Evolutionary conservation across 768 basidiomycete species (phyloP).

Genomic region (Infundibulicybe gibba): DNA sequence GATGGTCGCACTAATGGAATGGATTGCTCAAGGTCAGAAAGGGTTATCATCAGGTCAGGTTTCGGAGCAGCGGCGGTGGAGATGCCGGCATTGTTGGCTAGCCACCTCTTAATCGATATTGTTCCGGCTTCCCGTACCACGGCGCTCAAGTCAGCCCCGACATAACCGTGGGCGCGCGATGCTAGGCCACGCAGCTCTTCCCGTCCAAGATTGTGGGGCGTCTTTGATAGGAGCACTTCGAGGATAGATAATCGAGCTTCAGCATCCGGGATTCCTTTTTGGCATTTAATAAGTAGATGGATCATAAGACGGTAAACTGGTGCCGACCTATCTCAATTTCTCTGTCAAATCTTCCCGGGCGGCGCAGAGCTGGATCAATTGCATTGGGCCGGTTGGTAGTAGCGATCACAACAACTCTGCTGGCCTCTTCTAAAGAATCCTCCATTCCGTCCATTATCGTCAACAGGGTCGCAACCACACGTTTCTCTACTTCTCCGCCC

Average conservation of each 20-base stretch:
- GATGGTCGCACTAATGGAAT: slow-evolving; percentile 85
- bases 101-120: slow-evolving; percentile 82
- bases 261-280: slow-evolving; percentile 81
- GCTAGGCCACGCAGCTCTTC: slow-evolving; percentile 66
- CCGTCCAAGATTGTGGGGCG: slow-evolving; percentile 67
- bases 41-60: slow-evolving; percentile 38
- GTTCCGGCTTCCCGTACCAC: slow-evolving; percentile 94
- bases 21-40: slow-evolving; percentile 64
- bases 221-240: slow-evolving; percentile 75
- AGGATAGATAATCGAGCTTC: slow-evolving; percentile 84
- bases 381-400: slow-evolving; percentile 96
- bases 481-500: slow-evolving; percentile 92
- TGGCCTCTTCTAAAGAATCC: slow-evolving; percentile 30
- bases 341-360: slow-evolving; percentile 90
- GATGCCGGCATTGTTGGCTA: slow-evolving; percentile 25
- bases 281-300: not conserved
- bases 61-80: slow-evolving; percentile 7
- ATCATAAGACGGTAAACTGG: slow-evolving; percentile 1
- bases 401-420: slow-evolving; percentile 88
- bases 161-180: slow-evolving; percentile 87
- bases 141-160: slow-evolving; percentile 92
- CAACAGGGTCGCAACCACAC: slow-evolving; percentile 92
- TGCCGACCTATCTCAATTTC: slow-evolving; percentile 89
- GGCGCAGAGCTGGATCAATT: slow-evolving; percentile 86
- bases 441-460: slow-evolving; percentile 94